Evolutionary conservation across 805 yeast genomes (phyloP).

Genomic region (Yarrowia sp.): DNA sequence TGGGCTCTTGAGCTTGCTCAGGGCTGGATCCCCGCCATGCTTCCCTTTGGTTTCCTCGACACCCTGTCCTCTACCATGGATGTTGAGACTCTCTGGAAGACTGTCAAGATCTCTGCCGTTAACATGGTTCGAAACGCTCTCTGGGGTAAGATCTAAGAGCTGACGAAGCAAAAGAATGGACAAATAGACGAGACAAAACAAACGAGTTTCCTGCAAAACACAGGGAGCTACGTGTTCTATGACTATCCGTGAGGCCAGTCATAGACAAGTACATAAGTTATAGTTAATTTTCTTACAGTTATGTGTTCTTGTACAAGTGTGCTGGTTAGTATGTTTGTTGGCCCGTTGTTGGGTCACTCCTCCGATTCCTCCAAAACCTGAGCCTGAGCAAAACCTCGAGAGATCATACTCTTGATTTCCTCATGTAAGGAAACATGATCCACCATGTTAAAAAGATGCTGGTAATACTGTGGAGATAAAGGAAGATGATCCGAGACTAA

Average conservation of each 20-base stretch:
- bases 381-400: not conserved
- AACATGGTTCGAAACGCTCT: constrained; percentile 70
- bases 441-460: not conserved
- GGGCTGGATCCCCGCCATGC: constrained; percentile 98
- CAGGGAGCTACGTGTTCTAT: too few species aligned
- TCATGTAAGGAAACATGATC: not conserved
- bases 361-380: not conserved
- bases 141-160: constrained; percentile 61
- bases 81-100: constrained; percentile 59
- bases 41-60: constrained; percentile 91
- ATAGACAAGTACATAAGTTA: not conserved
- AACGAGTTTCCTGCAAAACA: too few species aligned
- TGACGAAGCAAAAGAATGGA: not conserved
- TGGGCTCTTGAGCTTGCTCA: constrained; percentile 95
- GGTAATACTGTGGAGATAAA: not conserved
- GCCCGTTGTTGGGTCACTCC: too few species aligned
- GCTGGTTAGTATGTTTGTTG: not conserved
- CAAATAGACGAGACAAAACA: too few species aligned
- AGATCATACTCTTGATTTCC: not conserved
- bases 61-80: constrained; percentile 79
- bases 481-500: not conserved
- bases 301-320: too few species aligned
- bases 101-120: constrained; percentile 68
- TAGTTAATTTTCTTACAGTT: not conserved
- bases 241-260: not conserved